Evolutionary conservation across 23 red algal species (phyloP).

Genomic region (Gracilaria domingensis): DNA sequence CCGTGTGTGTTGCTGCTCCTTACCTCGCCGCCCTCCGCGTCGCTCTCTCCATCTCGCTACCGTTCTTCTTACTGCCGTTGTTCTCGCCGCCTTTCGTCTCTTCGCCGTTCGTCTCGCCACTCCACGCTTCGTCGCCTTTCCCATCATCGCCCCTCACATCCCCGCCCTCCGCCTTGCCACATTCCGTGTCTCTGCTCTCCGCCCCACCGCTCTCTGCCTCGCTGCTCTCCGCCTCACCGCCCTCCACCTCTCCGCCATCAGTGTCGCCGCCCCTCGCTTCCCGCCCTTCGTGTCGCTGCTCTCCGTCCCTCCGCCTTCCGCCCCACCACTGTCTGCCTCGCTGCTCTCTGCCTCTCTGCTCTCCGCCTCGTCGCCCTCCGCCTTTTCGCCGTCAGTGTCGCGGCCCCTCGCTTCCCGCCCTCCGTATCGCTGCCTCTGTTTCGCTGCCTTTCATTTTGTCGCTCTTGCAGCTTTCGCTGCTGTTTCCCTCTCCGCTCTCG

Average conservation of each 20-base stretch:
- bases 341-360: not conserved
- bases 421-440: no score
- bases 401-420: no score
- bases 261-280: not conserved
- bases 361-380: not conserved
- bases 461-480: no score
- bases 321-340: not conserved
- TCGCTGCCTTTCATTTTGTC: no score
- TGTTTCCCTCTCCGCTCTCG: no score
- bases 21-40: no score
- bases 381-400: no score
- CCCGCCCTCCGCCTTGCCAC: no score
- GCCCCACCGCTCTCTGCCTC: not conserved
- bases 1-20: no score
- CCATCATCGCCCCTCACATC: no score
- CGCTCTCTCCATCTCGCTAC: no score
- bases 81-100: not conserved
- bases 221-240: not conserved
- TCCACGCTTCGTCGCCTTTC: not conserved
- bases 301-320: not conserved
- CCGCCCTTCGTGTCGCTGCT: not conserved
- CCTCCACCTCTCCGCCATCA: not conserved
- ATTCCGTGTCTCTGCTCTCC: conserved; percentile 5
- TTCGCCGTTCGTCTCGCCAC: not conserved
- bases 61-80: not conserved